Conservation (phyloP, 1,284 basidiomycete species). For the Austroboletus novae-zelandiae region DNA sequence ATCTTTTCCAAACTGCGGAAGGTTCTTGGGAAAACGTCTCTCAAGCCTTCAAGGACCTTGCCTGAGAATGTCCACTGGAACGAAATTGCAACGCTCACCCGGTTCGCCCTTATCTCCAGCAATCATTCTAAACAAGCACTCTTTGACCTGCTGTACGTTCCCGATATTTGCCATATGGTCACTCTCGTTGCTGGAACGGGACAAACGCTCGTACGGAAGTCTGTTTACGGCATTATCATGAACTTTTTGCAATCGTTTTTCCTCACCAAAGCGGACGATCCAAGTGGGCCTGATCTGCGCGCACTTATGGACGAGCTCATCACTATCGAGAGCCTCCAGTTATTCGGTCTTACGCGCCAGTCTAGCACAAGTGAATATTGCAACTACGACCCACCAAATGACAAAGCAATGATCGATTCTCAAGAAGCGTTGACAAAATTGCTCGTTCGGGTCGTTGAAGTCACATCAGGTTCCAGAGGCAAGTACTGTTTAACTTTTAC, state of each 20-base stretch:
- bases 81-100: constrained; percentile 78
- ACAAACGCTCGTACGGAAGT: constrained; percentile 69
- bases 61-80: constrained; percentile 77
- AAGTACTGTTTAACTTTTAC: constrained; percentile 16
- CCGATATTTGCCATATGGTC: constrained; percentile 79
- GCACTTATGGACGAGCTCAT: constrained; percentile 62
- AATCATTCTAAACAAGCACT: constrained; percentile 63
- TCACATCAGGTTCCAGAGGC: constrained; percentile 71
- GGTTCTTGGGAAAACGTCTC: constrained; percentile 71
- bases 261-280: constrained; percentile 56
- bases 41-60: constrained; percentile 59
- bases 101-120: constrained; percentile 69
- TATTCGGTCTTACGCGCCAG: constrained; percentile 72
- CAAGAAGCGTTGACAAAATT: constrained; percentile 69
- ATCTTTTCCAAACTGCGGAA: constrained; percentile 78
- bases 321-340: constrained; percentile 53
- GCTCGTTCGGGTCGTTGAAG: constrained; percentile 63
- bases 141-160: constrained; percentile 76
- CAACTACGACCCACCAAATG: constrained; percentile 52
- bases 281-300: constrained; percentile 54
- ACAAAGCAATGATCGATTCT: constrained; percentile 60
- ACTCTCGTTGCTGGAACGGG: constrained; percentile 75
- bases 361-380: constrained; percentile 65
- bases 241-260: constrained; percentile 79
- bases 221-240: constrained; percentile 78